Conservation (phyloP, 2,329 filamentous ascomycete genomes). For the Colletotrichum lindemuthianum region DNA sequence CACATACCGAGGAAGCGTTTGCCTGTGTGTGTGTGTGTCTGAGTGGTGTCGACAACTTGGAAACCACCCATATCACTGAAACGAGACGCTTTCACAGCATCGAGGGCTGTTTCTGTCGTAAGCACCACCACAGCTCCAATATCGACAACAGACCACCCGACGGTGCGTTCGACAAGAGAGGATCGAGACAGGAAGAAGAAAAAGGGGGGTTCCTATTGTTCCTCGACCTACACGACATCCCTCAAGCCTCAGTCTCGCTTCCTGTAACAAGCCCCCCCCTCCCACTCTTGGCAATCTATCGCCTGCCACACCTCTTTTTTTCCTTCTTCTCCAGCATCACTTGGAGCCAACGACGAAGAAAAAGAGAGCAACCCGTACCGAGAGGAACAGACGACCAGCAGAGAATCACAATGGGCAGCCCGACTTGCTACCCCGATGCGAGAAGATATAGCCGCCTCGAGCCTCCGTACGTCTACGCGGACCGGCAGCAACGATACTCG, state of each 20-base stretch:
- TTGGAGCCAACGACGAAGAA: no score
- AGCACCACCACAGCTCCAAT: no score
- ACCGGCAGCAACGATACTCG: slow-evolving; percentile 49
- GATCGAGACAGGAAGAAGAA: neutral
- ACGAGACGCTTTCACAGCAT: slow-evolving; percentile 29
- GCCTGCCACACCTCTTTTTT: neutral
- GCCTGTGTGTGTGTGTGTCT: no score
- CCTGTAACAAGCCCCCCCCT: slow-evolving; percentile 24
- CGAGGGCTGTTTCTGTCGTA: neutral
- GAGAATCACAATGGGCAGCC: slow-evolving; percentile 52
- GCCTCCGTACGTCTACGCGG: slow-evolving; percentile 49
- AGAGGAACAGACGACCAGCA: neutral
- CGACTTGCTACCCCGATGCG: slow-evolving; percentile 50
- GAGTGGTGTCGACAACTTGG: neutral
- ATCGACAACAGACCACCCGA: no score
- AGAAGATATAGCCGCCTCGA: slow-evolving; percentile 53
- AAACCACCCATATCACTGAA: slow-evolving; percentile 18
- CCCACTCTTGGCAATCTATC: neutral
- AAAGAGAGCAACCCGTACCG: slow-evolving; percentile 30
- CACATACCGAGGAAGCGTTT: neutral
- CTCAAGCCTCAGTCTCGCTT: slow-evolving; percentile 27
- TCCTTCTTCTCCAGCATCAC: no score
- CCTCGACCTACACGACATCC: neutral
- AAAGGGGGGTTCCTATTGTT: neutral
- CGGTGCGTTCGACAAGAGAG: neutral